Conservation (phyloP, 495 filamentous ascomycete species). For the Tuber indicum region DNA sequence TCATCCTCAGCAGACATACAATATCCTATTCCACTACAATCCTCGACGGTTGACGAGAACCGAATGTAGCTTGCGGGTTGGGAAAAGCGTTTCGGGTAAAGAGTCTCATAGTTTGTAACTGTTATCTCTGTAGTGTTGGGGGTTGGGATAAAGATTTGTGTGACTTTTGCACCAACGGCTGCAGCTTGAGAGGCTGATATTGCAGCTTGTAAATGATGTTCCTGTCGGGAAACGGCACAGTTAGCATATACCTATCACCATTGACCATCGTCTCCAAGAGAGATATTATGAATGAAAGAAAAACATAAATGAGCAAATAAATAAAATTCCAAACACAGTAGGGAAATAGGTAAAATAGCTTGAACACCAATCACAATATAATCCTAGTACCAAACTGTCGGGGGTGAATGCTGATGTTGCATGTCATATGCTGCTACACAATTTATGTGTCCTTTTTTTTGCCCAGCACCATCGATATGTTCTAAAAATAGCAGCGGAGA, state of each 20-base stretch:
- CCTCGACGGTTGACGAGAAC: conserved; percentile 96
- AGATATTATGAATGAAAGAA: conserved; percentile 30
- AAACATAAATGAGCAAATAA: conserved; percentile 42
- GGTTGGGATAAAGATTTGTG: conserved; percentile 74
- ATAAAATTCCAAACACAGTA: conserved; percentile 30
- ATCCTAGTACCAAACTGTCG: conserved; percentile 49
- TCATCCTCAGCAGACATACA: conserved; percentile 89
- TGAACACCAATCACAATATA: neutral
- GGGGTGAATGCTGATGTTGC: conserved; percentile 32
- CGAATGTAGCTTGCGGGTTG: conserved; percentile 91
- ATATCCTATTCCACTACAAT: conserved; percentile 76
- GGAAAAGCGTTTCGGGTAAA: conserved; percentile 71
- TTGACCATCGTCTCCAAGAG: neutral
- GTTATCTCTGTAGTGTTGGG: conserved; percentile 71
- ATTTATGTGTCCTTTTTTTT: conserved; percentile 10
- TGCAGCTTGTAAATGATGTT: conserved; percentile 95
- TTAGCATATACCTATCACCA: conserved; percentile 24
- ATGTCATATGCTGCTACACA: conserved; percentile 19
- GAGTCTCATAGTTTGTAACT: conserved; percentile 71
- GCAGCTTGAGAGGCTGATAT: conserved; percentile 68
- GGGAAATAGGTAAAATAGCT: neutral
- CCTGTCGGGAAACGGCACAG: conserved; percentile 52
- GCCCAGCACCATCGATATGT: conserved; percentile 29
- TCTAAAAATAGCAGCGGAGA: conserved; percentile 42
- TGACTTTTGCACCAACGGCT: conserved; percentile 62